Evolutionary conservation across 305 asterid genomes (phyloP), one percentile per base, ranked within the genome.

Genomic region (Plantago lanceolata): DNA sequence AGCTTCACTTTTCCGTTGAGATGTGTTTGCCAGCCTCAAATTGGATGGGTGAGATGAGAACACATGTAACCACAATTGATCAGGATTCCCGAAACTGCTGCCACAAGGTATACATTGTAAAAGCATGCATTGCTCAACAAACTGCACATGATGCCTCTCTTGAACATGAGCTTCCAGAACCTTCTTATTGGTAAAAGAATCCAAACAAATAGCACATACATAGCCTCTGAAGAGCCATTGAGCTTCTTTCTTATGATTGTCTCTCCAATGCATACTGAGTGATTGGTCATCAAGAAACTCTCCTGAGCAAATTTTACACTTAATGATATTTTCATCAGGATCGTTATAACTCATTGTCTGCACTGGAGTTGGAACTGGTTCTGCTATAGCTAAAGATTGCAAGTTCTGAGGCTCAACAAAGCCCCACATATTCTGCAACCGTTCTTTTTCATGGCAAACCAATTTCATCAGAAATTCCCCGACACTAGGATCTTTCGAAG

Each of bases 181-280:
- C 78, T 94, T 94, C 68, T 74, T 88, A 71, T 94, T 88, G 59
- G 99, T 94, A 69, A 90, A 94, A 57, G 99, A 90, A 71, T 94
- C 99, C 64, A 94, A 75, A 78, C 99, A 94, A 55, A 94, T 86
- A 51, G 96, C 96, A 76, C 99, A 94, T 26, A 85, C 96, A 69
- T 90, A 94, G 61, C 99, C 96, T 82, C 97, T 85, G 66, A 90
- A 94, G 17, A 90, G 81, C 96, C 96, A 88, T 67, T 94, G 95
- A 5, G 95, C 95, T 81, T 94, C 96, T 78, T 86, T 90, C 79
- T 82, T 94, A 77, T 94, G 99, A 70, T 70, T 77, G 63, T 82
- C 86, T 82, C 85, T 79, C 92, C 90, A 94, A 80, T 94, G 99
- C 16, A 49, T 64, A 47, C 96, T 96, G 63, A 94, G 96, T 31